Evolutionary conservation across 1,139 yeast species (phyloP).

Genomic region (Taphrina confusa): DNA sequence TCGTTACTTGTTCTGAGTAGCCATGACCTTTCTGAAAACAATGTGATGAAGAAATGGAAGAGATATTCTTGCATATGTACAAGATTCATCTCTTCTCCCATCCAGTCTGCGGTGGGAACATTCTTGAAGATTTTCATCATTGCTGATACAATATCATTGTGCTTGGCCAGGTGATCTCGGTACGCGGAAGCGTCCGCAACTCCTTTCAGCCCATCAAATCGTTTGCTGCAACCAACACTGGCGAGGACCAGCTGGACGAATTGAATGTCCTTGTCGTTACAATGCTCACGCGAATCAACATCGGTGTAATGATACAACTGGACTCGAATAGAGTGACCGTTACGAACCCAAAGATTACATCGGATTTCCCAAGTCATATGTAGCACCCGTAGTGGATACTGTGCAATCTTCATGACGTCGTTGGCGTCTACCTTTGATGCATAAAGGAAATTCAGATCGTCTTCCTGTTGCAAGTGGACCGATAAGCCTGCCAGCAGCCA

Average conservation of each 20-base stretch:
- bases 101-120: constrained; percentile 13
- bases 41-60: constrained; percentile 64
- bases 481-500: constrained; percentile 52
- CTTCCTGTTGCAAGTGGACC: neutral
- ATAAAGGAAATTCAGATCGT: neutral
- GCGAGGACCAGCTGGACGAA: constrained; percentile 68
- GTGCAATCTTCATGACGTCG: neutral
- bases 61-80: constrained; percentile 80
- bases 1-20: constrained; percentile 56
- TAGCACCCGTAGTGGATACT: constrained; percentile 69
- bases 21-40: constrained; percentile 68
- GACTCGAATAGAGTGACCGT: constrained; percentile 72
- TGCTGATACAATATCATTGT: neutral
- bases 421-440: neutral
- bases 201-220: constrained; percentile 48
- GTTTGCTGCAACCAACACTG: constrained; percentile 58
- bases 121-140: constrained; percentile 5
- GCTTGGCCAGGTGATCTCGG: neutral
- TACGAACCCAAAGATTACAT: constrained; percentile 87
- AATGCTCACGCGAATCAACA: constrained; percentile 75
- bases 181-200: neutral
- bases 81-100: constrained; percentile 42
- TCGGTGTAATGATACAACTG: constrained; percentile 80
- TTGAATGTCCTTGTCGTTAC: constrained; percentile 49
- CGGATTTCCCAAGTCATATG: constrained; percentile 74